A percentile compares a stretch with the other conserved stretches of the same genome.
Conservation (phyloP, 2,329 filamentous ascomycete genomes). For the Aspergillus neoniger region DNA sequence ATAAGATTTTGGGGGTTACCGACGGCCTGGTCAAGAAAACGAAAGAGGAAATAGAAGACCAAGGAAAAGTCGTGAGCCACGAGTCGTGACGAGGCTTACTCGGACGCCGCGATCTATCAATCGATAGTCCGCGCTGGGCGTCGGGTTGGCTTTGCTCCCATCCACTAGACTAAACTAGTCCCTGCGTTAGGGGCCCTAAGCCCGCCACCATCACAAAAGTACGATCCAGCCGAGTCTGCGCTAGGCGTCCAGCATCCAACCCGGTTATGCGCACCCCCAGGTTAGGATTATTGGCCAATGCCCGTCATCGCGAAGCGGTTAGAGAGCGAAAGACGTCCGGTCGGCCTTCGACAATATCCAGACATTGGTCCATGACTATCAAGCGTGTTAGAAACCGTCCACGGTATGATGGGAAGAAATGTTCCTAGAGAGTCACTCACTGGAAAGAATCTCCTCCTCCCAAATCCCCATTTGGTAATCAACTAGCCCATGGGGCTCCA, state of each 20-base stretch:
- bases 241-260: neutral
- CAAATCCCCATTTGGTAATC: conserved; percentile 97
- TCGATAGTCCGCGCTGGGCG: conserved; percentile 17
- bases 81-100: neutral
- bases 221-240: conserved; percentile 11
- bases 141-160: conserved; percentile 3
- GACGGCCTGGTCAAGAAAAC: neutral
- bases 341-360: conserved; percentile 53
- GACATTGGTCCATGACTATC: conserved; percentile 55
- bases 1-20: neutral
- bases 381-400: neutral
- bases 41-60: neutral
- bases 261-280: neutral
- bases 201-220: conserved; percentile 6
- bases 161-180: conserved; percentile 17
- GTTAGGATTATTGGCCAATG: conserved; percentile 2
- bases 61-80: neutral
- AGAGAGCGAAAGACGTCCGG: conserved; percentile 28
- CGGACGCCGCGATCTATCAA: conserved; percentile 13
- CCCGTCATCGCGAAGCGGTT: conserved; percentile 30
- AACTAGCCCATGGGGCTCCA: conserved; percentile 90
- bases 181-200: conserved; percentile 11
- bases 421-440: conserved; percentile 56
- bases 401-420: neutral
- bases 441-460: conserved; percentile 84